Conservation (phyloP, 768 basidiomycete species). For the Basidioascus undulatus region DNA sequence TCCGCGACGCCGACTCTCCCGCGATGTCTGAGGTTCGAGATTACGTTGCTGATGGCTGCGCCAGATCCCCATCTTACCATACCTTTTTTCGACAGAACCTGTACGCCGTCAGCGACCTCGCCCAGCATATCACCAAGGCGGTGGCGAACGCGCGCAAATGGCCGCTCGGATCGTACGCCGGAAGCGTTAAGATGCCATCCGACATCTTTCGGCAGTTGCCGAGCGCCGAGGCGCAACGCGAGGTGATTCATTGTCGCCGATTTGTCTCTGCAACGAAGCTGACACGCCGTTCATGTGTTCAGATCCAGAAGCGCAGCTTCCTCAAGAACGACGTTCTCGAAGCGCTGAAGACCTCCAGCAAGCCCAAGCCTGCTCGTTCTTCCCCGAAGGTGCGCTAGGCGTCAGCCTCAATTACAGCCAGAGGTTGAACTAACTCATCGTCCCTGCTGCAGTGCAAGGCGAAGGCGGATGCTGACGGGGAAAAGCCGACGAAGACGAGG, state of each 20-base stretch:
- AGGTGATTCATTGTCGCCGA: too few relatives aligned
- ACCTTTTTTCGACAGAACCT: conserved; percentile 33
- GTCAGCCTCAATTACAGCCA: background rate
- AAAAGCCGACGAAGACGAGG: too few relatives aligned
- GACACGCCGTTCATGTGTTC: too few relatives aligned
- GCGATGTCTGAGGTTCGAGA: conserved; percentile 37
- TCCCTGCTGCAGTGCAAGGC: background rate
- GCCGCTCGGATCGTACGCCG: conserved; percentile 55
- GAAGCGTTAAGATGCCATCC: conserved; percentile 47
- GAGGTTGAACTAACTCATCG: background rate
- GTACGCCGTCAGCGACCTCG: conserved; percentile 65
- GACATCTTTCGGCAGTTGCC: conserved; percentile 60
- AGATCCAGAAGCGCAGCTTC: conserved; percentile 8
- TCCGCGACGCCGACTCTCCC: conserved; percentile 49
- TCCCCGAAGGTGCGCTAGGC: background rate
- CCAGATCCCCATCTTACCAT: background rate
- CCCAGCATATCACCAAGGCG: conserved; percentile 59
- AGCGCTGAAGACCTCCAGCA: too few relatives aligned
- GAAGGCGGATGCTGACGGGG: background rate
- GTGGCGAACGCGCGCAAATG: conserved; percentile 41
- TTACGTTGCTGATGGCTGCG: conserved; percentile 2
- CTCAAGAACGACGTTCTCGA: too few relatives aligned
- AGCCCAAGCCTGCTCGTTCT: conserved; percentile 5
- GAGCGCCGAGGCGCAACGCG: conserved; percentile 35
- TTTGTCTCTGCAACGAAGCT: too few relatives aligned